A percentile compares a stretch with the other conserved stretches of the same genome.
These are phyloP conservation scores for Chlorella sp. DNA, from an alignment of 139 green algal species.

Conservation along the genomic window DNA sequence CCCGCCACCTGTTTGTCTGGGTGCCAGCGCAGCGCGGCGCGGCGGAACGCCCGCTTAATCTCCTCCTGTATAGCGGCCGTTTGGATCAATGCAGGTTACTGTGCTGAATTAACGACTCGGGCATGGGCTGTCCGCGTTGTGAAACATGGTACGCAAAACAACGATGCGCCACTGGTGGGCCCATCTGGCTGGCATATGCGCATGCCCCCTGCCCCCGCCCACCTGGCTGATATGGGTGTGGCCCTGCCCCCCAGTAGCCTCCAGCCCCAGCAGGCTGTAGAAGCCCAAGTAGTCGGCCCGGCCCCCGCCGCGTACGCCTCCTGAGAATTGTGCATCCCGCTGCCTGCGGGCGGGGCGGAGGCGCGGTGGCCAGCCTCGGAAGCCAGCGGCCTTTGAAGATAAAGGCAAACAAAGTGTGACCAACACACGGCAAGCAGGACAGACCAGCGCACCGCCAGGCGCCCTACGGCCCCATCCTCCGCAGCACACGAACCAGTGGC, in stretches of 20 bases:
- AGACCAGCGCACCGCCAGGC: neutral
- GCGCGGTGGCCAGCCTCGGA: too few species aligned
- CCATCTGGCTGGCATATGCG: too few species aligned
- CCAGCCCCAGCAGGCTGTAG: constrained; percentile 77
- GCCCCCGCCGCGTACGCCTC: constrained; percentile 15
- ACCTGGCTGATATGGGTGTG: neutral
- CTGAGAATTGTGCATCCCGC: neutral
- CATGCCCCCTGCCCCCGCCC: too few species aligned
- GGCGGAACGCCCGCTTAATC: constrained; percentile 81
- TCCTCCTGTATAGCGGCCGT: too few species aligned
- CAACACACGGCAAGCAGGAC: too few species aligned
- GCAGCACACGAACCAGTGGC: neutral
- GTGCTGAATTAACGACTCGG: too few species aligned
- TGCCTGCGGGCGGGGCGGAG: constrained; percentile 6
- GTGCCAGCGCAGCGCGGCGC: constrained; percentile 75
- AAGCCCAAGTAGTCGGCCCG: constrained; percentile 79
- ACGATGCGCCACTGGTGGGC: too few species aligned
- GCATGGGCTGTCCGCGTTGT: too few species aligned
- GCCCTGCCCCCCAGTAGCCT: neutral
- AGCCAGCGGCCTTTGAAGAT: too few species aligned
- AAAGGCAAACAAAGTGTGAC: too few species aligned
- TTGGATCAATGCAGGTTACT: too few species aligned
- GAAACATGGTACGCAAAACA: too few species aligned
- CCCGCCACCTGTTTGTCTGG: constrained; percentile 65
- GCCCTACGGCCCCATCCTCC: neutral